Evolutionary conservation across 768 basidiomycete species (phyloP), one percentile per base, ranked within the genome.

Genomic region (Kwoniella dendrophila): DNA sequence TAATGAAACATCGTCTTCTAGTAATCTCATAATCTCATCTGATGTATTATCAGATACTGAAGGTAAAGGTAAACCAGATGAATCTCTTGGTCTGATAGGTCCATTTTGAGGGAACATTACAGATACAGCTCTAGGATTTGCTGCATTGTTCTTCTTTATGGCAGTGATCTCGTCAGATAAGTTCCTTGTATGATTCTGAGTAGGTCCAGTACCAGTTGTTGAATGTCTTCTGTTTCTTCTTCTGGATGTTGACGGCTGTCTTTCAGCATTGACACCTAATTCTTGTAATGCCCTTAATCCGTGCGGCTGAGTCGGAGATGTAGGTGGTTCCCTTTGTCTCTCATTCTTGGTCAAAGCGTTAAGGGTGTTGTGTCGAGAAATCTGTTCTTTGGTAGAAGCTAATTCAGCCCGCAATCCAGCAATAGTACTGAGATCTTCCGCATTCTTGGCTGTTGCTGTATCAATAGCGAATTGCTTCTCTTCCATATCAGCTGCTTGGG

Each of bases 311-410:
- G 93, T 90, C 8, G 89, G 87, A 67, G 93, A 94, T 3, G 90
- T 90, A 0, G 93, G 92, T 3, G 90, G 89, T 22, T 87, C 86
- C 18, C 90, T 87, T 18, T 81, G 82, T 36, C 88, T 86, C 43
- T 84, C 78, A 30, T 88, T 86, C 67, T 88, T 86, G 11, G 91
- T 93, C 52, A 96, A 84, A 16, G 86, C 84, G 69, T 92, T 91
- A 70, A 96, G 85, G 8, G 96, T 92, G 74, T 94, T 92, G n/a
- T 92, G 87, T 32, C 95, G 87, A 71, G 94, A 94, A 67, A 98
- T 86, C 76, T 98, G 95, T 75, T 99, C 96, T 62, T 92, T 90
- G 30, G 98, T 84, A 71, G 82, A 88, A 80, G 88, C 87, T 69
- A 99, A 88, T 82, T 99, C 96, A 69, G 86, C 90, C 80, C 95